Evolutionary conservation across 192 early-diverging fungal genomes (phyloP), one percentile per base, ranked within the genome.

Genomic region (Entomortierella lignicola): DNA sequence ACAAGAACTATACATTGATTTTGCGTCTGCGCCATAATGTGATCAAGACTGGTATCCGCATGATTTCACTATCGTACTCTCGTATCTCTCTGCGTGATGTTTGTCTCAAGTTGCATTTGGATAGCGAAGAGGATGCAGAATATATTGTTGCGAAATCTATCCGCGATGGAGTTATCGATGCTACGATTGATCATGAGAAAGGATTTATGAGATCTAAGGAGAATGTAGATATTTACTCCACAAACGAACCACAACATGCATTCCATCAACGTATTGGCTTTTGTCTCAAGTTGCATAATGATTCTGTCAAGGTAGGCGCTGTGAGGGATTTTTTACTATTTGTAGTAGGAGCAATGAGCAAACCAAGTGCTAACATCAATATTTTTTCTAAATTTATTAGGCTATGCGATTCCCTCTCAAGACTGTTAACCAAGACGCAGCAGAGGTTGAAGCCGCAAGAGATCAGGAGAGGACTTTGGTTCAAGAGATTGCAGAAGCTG

Each of bases 121-220:
- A 99, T 77, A 94, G 94, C 77, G 98, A 99, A 81, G 97, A 99
- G 74, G 97, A 99, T 72, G 98, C 97, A 30, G 96, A 99, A 81
- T 99, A 96, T 85, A 98, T 99, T 82, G 97, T 99, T 2, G 94
- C 95, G 25, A 99, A 99, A 86, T 94, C 98, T 21, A 97, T 99
- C 67, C 91, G 96, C 57, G 98, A 99, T 71, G 98, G 97, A 60
- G 97, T 99, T 20, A 97, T 99, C 83, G 96, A 98, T 84, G 98
- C 97, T 20, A 91, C 89, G 0, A 89, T 98, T 43, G 94, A 99
- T 74, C 97, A 99, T 77, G 92, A 96, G 73, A 90, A 90, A 60
- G 97, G 97, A 0, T 96, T 86, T 66, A 94, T 99, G 89, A 91
- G 94, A 84, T 93, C 91, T 68, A 94, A 96, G 81, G 98, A 99